Evolutionary conservation across 1,284 basidiomycete genomes (phyloP), one percentile per base, ranked within the genome.

Genomic region (Sanghuangporus baumii): DNA sequence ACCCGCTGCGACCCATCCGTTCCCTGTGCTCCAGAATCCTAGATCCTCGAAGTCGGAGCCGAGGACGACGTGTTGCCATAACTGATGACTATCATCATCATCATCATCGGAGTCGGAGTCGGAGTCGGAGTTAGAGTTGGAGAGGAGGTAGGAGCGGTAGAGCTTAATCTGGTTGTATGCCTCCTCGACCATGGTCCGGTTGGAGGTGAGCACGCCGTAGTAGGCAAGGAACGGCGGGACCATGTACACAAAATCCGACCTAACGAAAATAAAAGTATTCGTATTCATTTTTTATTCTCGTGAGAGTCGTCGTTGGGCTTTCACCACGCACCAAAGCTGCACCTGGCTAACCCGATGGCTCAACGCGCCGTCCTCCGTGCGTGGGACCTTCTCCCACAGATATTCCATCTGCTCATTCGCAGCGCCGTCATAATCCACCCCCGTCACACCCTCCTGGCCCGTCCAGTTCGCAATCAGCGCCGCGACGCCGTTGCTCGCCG

Each of bases 181-280:
- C 59, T 85, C 81, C 38, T 76, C 72, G 8, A 96, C 70, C 26
- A 95, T 77, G 1, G 85, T 83, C 47, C 81, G 73, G 74, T 96
- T 94, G 36, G 76, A 71, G 0, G 84, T 85, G 31, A 85, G 68
- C 38, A 87, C 85, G 36, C 91, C 96, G 72, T 94, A 96, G 74
- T 91, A 94, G 0, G 95, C 93, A 8, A 98, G 74, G 75, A 96
- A 97, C 0, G 95, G 95, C 0, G 95, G 94, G 0, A 91, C 89
- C 93, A 96, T 94, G 74, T 91, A 94, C 6, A 91, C 80, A 61
- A 79, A 92, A 72, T 92, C 90, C 51, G 83, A 83, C 88, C 88
- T 89, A 62, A 6, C 6, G n/a, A 26, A 26, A 23, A 7, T 54
- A n/a, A n/a, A n/a, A n/a, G n/a, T n/a, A n/a, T n/a, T n/a, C n/a